Conservation (phyloP, 192 early-diverging fungal species). For the Entomortierella parvispora region DNA sequence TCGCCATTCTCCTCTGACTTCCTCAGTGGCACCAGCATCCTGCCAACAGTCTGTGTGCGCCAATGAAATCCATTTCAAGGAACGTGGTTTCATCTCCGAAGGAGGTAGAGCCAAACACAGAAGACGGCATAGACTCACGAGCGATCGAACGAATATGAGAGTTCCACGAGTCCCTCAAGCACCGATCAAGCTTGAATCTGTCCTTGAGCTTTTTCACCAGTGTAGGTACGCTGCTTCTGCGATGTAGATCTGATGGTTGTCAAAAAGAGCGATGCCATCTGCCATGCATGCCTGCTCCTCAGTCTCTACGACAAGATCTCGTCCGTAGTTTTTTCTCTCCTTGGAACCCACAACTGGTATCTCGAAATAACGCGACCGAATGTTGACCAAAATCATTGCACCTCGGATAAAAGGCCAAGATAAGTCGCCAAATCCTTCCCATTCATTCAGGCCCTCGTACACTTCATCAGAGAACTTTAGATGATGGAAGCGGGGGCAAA, state of each 20-base stretch:
- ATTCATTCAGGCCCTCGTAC: constrained; percentile 16
- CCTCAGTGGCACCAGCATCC: not conserved
- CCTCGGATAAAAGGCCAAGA: constrained; percentile 29
- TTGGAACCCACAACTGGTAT: constrained; percentile 8
- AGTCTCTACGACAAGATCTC: not conserved
- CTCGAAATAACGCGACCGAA: constrained; percentile 16
- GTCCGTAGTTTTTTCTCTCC: constrained; percentile 8
- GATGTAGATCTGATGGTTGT: constrained; percentile 24
- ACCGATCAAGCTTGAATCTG: constrained; percentile 14
- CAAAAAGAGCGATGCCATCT: constrained; percentile 19
- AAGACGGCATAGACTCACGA: constrained; percentile 7
- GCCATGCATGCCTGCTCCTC: constrained; percentile 18
- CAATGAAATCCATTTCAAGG: too few relatives aligned
- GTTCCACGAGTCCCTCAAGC: constrained; percentile 23
- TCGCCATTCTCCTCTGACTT: constrained; percentile 18
- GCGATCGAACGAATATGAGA: constrained; percentile 15
- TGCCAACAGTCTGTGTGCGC: too few relatives aligned
- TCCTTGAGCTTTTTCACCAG: constrained; percentile 17
- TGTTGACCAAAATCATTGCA: constrained; percentile 14
- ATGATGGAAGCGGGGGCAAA: constrained; percentile 10
- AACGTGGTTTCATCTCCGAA: too few relatives aligned
- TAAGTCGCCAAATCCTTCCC: constrained; percentile 20
- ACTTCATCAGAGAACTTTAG: not conserved
- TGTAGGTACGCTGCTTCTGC: constrained; percentile 15
- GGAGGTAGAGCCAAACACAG: too few relatives aligned